Percentiles rank a stretch among this genome's conserved stretches.
Conservation (phyloP, 805 yeast genomes). For the Henningerozyma blattae region DNA sequence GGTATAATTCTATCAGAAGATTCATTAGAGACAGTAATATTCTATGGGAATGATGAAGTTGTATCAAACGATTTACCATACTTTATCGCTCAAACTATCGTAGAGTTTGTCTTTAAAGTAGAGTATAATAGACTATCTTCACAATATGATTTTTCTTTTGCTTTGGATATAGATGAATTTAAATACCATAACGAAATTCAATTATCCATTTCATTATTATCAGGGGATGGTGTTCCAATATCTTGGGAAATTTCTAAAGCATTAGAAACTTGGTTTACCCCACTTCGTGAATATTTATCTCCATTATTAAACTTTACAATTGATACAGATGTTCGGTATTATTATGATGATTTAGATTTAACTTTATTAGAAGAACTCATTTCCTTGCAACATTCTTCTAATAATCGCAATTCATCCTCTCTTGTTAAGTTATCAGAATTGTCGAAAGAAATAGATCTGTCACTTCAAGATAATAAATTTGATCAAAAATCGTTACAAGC, state of each 20-base stretch:
- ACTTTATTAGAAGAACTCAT: neutral
- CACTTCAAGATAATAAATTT: neutral
- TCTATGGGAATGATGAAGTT: constrained; percentile 28
- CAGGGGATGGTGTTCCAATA: constrained; percentile 57
- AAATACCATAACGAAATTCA: constrained; percentile 24
- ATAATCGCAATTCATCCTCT: neutral
- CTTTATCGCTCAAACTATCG: constrained; percentile 40
- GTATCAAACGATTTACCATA: constrained; percentile 52
- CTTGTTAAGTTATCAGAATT: constrained; percentile 39
- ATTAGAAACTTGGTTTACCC: constrained; percentile 38
- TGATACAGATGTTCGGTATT: constrained; percentile 69
- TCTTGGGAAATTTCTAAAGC: constrained; percentile 63
- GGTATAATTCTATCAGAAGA: constrained; percentile 34
- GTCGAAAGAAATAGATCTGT: constrained; percentile 55
- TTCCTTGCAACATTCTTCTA: neutral
- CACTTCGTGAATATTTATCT: constrained; percentile 40
- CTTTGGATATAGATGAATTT: too few relatives aligned
- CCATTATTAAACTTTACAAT: constrained; percentile 59
- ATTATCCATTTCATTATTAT: constrained; percentile 57
- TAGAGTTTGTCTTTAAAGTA: constrained; percentile 33
- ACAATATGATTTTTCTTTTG: too few relatives aligned
- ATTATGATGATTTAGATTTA: constrained; percentile 24
- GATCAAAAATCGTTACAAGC: too few relatives aligned
- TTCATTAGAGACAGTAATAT: constrained; percentile 26
- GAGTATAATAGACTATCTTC: constrained; percentile 23